phyloP scores from a whole-genome alignment of 306 rosid genomes.

The Prunus fruticosa region DNA sequence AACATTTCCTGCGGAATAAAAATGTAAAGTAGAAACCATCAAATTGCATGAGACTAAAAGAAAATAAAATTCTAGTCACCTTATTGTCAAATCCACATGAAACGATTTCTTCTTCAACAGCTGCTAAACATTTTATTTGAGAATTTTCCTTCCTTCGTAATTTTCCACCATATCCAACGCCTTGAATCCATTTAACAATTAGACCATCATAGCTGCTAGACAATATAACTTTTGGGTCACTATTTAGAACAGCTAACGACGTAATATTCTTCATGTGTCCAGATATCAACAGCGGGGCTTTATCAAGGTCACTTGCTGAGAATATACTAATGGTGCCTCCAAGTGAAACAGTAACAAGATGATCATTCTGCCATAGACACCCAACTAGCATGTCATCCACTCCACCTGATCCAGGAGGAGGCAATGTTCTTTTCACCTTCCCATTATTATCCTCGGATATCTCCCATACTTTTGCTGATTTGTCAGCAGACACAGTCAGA shows the following conservation, averaged over 20 bases:
- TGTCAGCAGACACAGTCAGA: slow-evolving; percentile 94
- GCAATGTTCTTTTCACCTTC: slow-evolving; percentile 69
- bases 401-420: slow-evolving; percentile 74
- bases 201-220: slow-evolving; percentile 94
- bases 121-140: slow-evolving; percentile 81
- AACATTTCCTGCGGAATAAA: background rate
- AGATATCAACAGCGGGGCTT: slow-evolving; percentile 61
- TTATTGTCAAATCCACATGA: slow-evolving; percentile 86
- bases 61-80: slow-evolving; percentile 30
- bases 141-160: slow-evolving; percentile 75
- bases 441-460: slow-evolving; percentile 67
- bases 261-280: slow-evolving; percentile 94
- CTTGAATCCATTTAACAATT: slow-evolving; percentile 87
- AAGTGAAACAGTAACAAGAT: slow-evolving; percentile 82
- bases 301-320: slow-evolving; percentile 75
- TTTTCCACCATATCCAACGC: slow-evolving; percentile 81
- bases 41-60: slow-evolving; percentile 19
- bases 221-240: slow-evolving; percentile 64
- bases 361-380: slow-evolving; percentile 80
- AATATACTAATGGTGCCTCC: slow-evolving; percentile 81
- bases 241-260: slow-evolving; percentile 67
- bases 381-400: slow-evolving; percentile 96
- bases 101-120: slow-evolving; percentile 73
- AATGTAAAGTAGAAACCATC: slow-evolving; percentile 8
- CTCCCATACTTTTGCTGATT: slow-evolving; percentile 89